A percentile compares a stretch with the other conserved stretches of the same genome.
Conservation (phyloP, 2,329 filamentous ascomycete genomes). For the Fusarium concolor region DNA sequence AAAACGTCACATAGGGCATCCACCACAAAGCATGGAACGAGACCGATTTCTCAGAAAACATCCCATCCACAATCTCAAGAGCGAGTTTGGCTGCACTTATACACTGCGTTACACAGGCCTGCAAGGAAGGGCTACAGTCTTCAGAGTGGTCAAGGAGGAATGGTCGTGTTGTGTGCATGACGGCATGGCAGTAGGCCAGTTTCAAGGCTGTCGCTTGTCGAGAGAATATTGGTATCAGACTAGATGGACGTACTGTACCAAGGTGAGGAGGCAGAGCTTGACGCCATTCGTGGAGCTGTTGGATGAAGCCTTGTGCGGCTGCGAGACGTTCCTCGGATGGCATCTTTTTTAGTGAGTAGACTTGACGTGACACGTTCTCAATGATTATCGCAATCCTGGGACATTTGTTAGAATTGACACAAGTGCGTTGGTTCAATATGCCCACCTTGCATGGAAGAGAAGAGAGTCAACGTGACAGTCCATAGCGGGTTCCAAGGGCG, state of each 20-base stretch:
- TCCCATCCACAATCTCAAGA: conserved; percentile 56
- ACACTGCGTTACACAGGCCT: conserved; percentile 55
- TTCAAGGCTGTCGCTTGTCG: conserved; percentile 65
- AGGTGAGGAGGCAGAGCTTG: conserved; percentile 57
- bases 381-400: conserved; percentile 54
- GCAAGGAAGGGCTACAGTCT: background rate
- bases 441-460: conserved; percentile 58
- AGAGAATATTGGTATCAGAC: conserved; percentile 58
- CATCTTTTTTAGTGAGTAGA: conserved; percentile 54
- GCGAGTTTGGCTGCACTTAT: conserved; percentile 50
- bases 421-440: accelerated
- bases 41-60: conserved; percentile 52
- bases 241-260: conserved; percentile 57
- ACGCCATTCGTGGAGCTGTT: conserved; percentile 55
- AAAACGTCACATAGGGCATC: conserved; percentile 66
- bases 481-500: conserved; percentile 40
- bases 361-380: conserved; percentile 53
- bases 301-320: conserved; percentile 53
- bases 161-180: conserved; percentile 66
- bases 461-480: conserved; percentile 63
- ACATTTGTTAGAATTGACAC: background rate
- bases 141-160: conserved; percentile 59
- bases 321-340: conserved; percentile 52
- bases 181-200: conserved; percentile 65
- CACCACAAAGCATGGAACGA: conserved; percentile 63